Base-by-base conservation (phyloP, 1,139 yeast genomes). In the Pichia cactophila region DNA sequence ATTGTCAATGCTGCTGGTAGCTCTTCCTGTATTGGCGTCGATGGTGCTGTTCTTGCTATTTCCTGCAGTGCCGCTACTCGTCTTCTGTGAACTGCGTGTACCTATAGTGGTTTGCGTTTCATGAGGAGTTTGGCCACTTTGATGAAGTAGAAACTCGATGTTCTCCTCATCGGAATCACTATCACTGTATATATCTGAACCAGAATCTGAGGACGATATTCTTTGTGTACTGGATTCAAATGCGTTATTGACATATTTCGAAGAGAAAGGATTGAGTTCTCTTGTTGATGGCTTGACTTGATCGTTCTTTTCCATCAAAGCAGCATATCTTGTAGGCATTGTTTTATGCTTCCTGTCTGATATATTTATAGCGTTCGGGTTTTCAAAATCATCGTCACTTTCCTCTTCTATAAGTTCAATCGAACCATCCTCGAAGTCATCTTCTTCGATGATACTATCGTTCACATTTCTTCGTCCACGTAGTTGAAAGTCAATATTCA, bases 101-200 rank as follows among this genome's bases (percentile, higher is more conserved):
- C 7, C n/a, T 31, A 31, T 16, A 8, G 39, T 7, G 16, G 39
- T 36, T 16, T 16, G 41, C 5, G 17, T 14, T 38, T n/a, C 28
- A 23, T 38, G 29, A 20, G 41, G 9, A 6, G 28, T 23, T n/a
- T 42, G 41, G 26, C 45, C 57, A 43, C 56, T 60, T 45, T 58
- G 61, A 9, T 57, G 50, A 1, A 60, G 56, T 23, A 62, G 47
- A 44, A 46, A 56, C 44, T 62, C 66, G 26, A 64, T 63, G 45
- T 63, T 63, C 48, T 63, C 67, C 42, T 62, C 64, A 46, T 63
- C 67, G 0, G 65, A 61, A 42, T 63, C 66, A 20, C 57, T 38
- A 12, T 38, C 41, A 10, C 28, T 38, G 28, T 38, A 38, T 9
- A 23, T 14, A 16, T 40, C 42, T 7, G 42, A 40, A 10, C 33